Conservation (phyloP, 805 yeast species). For the Jamesozyma lodderae region DNA sequence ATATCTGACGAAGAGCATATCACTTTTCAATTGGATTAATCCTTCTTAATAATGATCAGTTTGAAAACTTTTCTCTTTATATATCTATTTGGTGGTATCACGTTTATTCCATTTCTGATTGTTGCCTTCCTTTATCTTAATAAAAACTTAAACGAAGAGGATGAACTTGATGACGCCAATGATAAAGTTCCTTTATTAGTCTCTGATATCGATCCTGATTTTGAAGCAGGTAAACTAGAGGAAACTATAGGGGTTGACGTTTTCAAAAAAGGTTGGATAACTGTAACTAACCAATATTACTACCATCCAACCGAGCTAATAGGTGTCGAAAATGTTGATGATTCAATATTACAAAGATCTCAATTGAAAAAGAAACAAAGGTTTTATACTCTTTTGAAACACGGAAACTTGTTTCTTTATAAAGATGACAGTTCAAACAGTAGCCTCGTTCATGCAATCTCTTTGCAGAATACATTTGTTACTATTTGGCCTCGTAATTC, state of each 20-base stretch:
- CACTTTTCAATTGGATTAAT: no score
- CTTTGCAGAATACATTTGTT: conserved; percentile 59
- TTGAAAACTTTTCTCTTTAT: conserved; percentile 32
- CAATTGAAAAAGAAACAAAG: conserved; percentile 41
- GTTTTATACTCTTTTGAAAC: conserved; percentile 65
- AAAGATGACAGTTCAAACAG: conserved; percentile 43
- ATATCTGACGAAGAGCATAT: no score
- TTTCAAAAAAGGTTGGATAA: conserved; percentile 65
- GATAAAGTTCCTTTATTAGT: conserved; percentile 15
- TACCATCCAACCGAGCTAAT: conserved; percentile 35
- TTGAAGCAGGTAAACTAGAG: conserved; percentile 57
- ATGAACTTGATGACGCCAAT: conserved; percentile 9
- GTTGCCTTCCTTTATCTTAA: conserved; percentile 28
- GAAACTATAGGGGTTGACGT: conserved; percentile 59
- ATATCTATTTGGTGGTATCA: conserved; percentile 72
- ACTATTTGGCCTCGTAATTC: conserved; percentile 75
- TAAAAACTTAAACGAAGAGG: conserved; percentile 15
- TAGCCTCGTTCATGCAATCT: conserved; percentile 66
- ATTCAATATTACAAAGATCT: conserved; percentile 15
- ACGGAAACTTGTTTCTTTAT: conserved; percentile 83
- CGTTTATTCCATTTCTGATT: conserved; percentile 58
- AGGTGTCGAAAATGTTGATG: conserved; percentile 6
- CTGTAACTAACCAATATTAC: conserved; percentile 73
- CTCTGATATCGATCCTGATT: conserved; percentile 27
- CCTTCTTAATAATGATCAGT: conserved; percentile 15